Base-by-base conservation (phyloP, 805 yeast species). In the Nakazawaea siamensis region DNA sequence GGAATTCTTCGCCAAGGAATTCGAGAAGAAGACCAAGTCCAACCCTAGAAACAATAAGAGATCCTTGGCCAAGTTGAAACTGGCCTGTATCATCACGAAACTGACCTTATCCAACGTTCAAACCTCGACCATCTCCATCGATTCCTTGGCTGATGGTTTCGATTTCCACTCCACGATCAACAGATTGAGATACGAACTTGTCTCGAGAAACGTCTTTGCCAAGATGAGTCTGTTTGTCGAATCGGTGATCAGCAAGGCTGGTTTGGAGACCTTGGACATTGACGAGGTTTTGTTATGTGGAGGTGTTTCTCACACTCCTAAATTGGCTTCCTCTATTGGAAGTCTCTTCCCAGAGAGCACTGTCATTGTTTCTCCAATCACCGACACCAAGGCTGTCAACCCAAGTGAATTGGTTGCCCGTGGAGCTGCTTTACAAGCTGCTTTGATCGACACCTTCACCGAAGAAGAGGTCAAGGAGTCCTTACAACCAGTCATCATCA, bases 341-440 rank as follows among this genome's bases (percentile, higher is more conserved):
- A 66, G 70, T 39, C 51, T 86, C 34, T 90, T 90, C 76, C 94
- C 94, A 44, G 92, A 82, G 57, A 57, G 80, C 31, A 78, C 86
- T 37, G 71, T 65, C 35, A 70, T 88, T 36, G 66, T 77, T 42
- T 78, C 97, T 18, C 95, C 97, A 45, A 63, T 80, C 24, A 52
- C 69, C 42, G 90, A 84, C 57, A 48, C 82, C 42, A 86, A 85
- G 62, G 83, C 92, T 38, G 55, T 78, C 42, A 75, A 84, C 62
- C 97, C 98, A 41, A 79, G 84, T 53, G 97, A 92, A 66, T 70
- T 87, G 52, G 68, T 81, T 45, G 79, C 94, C 45, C 80, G 94
- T 54, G 98, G 98, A 63, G 94, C 96, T 40, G 96, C 97, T 43
- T 72, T 90, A 56, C 97, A 92, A 70, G 98, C 96, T 34, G 76